Conservation (phyloP, 768 basidiomycete species). For the Cystofilobasidium ferigula region DNA sequence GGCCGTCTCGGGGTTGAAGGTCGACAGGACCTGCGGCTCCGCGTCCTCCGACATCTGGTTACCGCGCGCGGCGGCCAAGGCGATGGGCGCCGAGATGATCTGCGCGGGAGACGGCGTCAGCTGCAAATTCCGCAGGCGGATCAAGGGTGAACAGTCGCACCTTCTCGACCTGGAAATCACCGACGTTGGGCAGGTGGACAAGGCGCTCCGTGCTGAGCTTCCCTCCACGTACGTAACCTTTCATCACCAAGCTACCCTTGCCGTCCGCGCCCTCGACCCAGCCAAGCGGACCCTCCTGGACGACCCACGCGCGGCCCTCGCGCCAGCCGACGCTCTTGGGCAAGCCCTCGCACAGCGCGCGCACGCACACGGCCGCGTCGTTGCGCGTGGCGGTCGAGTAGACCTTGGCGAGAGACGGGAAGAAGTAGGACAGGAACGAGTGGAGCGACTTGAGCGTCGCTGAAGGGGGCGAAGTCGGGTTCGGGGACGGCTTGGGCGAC, state of each 20-base stretch:
- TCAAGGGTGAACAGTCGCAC: conserved; percentile 41
- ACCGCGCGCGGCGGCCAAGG: conserved; percentile 7
- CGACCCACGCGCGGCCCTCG: conserved; percentile 63
- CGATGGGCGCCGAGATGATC: conserved; percentile 58
- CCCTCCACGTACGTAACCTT: conserved; percentile 72
- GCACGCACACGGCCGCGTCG: conserved; percentile 60
- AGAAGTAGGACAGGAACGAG: conserved; percentile 91
- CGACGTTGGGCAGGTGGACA: conserved; percentile 73
- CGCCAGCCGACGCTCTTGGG: conserved; percentile 72
- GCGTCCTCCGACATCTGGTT: conserved; percentile 36
- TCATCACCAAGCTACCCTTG: conserved; percentile 57
- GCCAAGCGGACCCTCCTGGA: conserved; percentile 46
- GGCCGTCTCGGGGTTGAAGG: conserved; percentile 50
- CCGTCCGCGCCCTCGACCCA: conserved; percentile 37
- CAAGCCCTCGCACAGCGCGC: conserved; percentile 72
- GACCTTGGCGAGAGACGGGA: conserved; percentile 64
- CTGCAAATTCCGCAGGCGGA: neutral
- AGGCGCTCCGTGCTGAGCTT: conserved; percentile 69
- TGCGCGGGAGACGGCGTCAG: conserved; percentile 35
- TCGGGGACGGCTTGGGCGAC: conserved; percentile 19
- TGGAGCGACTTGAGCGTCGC: conserved; percentile 74
- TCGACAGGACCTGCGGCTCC: conserved; percentile 48
- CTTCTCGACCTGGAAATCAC: conserved; percentile 75
- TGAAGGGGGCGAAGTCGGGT: conserved; percentile 28
- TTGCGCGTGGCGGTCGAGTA: conserved; percentile 43